Percentiles rank a stretch among this genome's conserved stretches.
These are phyloP conservation scores for Diaporthe velutina DNA, from an alignment of 2,329 filamentous ascomycete genomes.

Conservation along the genomic window DNA sequence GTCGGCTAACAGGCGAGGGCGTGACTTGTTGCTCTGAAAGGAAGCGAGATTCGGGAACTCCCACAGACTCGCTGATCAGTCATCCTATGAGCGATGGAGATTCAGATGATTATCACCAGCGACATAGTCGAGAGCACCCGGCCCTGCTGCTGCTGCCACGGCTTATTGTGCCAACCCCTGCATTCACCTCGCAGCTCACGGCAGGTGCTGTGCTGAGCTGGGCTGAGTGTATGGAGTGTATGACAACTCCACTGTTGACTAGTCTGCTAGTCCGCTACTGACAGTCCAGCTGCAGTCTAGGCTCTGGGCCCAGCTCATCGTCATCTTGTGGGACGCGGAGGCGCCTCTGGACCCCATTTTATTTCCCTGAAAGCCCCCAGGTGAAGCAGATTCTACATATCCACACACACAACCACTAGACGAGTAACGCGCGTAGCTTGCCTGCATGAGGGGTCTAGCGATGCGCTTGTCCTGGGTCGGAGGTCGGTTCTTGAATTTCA, in stretches of 20 bases:
- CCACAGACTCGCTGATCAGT: not conserved
- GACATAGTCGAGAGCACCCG: not conserved
- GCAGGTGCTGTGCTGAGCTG: not conserved
- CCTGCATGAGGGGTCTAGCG: not conserved
- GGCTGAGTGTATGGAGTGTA: not conserved
- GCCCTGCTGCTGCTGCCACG: not conserved
- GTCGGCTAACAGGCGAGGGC: constrained; percentile 24
- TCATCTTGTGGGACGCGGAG: constrained; percentile 29
- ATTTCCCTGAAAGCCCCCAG: constrained; percentile 3
- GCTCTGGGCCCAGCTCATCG: constrained; percentile 22
- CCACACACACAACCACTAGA: not conserved
- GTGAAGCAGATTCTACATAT: constrained; percentile 12
- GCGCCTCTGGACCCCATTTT: not conserved
- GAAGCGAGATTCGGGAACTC: constrained; percentile 20
- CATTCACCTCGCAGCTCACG: not conserved
- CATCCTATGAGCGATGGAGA: not conserved
- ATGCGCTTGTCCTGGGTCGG: not conserved
- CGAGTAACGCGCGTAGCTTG: not conserved
- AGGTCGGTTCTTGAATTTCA: not conserved
- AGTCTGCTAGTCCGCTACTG: not conserved
- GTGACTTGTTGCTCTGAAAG: constrained; percentile 3
- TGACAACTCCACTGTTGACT: not conserved
- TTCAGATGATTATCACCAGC: not conserved
- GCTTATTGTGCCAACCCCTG: not conserved
- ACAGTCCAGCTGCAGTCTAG: constrained; percentile 1